Conservation (phyloP, 805 yeast genomes). For the Cyberlindnera maritima region DNA sequence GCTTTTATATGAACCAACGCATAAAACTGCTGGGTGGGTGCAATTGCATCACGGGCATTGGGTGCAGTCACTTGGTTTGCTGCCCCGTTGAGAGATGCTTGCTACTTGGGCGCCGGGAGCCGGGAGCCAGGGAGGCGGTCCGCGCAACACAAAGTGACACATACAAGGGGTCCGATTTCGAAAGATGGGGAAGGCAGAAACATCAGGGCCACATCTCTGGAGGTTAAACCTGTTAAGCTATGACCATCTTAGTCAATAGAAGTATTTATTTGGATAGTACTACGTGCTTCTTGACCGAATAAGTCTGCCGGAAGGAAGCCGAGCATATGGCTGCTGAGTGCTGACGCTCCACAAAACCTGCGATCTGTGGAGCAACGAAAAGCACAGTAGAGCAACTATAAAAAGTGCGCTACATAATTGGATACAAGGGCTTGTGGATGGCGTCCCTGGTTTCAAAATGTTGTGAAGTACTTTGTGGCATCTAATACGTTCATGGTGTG, state of each 20-base stretch:
- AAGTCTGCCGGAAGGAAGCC: not conserved
- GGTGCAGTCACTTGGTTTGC: not conserved
- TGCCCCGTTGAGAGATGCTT: not conserved
- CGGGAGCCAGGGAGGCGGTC: no score
- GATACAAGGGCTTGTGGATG: no score
- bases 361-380: not conserved
- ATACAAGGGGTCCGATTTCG: not conserved
- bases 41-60: not conserved
- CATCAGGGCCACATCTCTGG: not conserved
- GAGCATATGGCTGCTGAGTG: no score
- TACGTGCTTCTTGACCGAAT: no score
- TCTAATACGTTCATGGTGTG: no score
- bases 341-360: not conserved
- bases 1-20: not conserved
- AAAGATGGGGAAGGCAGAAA: not conserved
- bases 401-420: not conserved
- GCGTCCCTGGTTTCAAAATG: no score
- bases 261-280: no score
- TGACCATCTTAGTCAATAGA: no score
- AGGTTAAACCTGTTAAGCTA: no score
- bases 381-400: not conserved
- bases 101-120: no score
- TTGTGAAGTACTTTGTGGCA: no score
- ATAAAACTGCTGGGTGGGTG: not conserved
- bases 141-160: constrained; percentile 1